These are phyloP conservation scores for Xylariaceae sp. DNA, from an alignment of 2,329 filamentous ascomycete genomes.

Conservation along the genomic window DNA sequence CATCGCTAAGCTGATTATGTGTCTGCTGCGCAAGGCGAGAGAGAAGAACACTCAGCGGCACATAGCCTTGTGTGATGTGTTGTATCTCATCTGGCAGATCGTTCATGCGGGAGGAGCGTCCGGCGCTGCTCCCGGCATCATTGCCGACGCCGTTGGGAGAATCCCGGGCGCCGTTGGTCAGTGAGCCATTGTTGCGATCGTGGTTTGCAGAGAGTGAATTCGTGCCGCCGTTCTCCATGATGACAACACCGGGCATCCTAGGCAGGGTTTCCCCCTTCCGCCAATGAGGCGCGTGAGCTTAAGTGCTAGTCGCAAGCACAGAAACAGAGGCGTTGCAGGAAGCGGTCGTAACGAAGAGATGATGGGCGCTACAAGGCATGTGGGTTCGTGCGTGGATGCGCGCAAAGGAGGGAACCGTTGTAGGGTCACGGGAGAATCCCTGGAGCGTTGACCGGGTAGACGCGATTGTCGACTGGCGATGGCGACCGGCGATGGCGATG, in stretches of 20 bases:
- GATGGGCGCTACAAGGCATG: constrained; percentile 20
- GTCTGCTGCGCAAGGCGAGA: constrained; percentile 76
- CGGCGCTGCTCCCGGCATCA: constrained; percentile 22
- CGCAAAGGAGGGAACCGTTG: not conserved
- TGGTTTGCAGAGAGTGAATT: constrained; percentile 52
- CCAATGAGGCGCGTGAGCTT: constrained; percentile 28
- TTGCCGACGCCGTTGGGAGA: constrained; percentile 21
- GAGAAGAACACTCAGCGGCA: constrained; percentile 70
- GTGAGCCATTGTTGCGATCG: constrained; percentile 46
- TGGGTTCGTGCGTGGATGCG: constrained; percentile 11
- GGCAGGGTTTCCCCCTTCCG: constrained; percentile 32
- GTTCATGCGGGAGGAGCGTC: constrained; percentile 42
- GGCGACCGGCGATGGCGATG: not conserved
- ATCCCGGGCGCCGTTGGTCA: constrained; percentile 27
- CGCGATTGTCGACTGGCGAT: constrained; percentile 8
- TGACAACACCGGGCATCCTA: constrained; percentile 49
- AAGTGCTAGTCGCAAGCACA: constrained; percentile 12
- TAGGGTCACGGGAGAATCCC: not conserved
- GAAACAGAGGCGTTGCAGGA: constrained; percentile 6
- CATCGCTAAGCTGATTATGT: constrained; percentile 69
- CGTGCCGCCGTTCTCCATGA: constrained; percentile 51
- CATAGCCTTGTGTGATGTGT: constrained; percentile 71
- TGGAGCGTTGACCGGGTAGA: not conserved
- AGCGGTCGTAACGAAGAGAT: constrained; percentile 2
- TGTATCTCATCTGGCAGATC: constrained; percentile 56